phyloP scores from a whole-genome alignment of 345 rosid species.

The Pseudoturritis turrita region DNA sequence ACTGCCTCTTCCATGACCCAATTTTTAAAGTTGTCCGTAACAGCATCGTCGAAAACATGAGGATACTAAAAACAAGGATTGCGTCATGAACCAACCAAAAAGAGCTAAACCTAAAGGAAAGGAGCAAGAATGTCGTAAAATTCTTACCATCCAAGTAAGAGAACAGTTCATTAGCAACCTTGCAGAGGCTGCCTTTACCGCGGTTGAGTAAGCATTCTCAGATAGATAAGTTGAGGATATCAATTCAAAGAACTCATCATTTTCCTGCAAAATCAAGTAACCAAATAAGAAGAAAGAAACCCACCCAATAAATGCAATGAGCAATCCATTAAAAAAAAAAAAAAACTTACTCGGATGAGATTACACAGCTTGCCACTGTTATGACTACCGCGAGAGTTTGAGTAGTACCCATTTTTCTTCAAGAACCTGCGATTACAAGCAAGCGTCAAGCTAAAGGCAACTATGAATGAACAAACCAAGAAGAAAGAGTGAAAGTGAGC shows the following conservation, averaged over 20 bases:
- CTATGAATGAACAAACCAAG: not conserved
- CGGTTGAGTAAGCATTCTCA: constrained; percentile 60
- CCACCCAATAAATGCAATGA: not conserved
- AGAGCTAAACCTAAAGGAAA: not conserved
- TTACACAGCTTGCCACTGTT: constrained; percentile 73
- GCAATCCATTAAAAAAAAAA: not conserved
- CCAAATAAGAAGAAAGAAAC: constrained; percentile 8
- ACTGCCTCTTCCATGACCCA: constrained; percentile 84
- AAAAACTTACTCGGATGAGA: constrained; percentile 57
- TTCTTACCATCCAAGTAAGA: constrained; percentile 64
- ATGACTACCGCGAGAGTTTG: constrained; percentile 71
- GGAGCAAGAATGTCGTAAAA: not conserved
- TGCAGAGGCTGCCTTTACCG: constrained; percentile 83
- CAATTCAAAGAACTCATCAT: constrained; percentile 96
- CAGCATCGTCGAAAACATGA: constrained; percentile 82
- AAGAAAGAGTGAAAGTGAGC: not conserved
- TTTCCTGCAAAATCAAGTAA: constrained; percentile 54
- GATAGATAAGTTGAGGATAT: constrained; percentile 81
- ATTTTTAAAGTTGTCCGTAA: constrained; percentile 64
- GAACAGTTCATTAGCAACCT: constrained; percentile 82
- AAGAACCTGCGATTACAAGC: constrained; percentile 43
- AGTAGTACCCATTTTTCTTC: constrained; percentile 47
- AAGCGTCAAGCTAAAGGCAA: constrained; percentile 2
- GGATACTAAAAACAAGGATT: constrained; percentile 55
- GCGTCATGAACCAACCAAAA: constrained; percentile 5